Percentiles rank a stretch among this genome's conserved stretches.
Conservation (phyloP, 73 alveolate species). For the Stentor roeselii region DNA sequence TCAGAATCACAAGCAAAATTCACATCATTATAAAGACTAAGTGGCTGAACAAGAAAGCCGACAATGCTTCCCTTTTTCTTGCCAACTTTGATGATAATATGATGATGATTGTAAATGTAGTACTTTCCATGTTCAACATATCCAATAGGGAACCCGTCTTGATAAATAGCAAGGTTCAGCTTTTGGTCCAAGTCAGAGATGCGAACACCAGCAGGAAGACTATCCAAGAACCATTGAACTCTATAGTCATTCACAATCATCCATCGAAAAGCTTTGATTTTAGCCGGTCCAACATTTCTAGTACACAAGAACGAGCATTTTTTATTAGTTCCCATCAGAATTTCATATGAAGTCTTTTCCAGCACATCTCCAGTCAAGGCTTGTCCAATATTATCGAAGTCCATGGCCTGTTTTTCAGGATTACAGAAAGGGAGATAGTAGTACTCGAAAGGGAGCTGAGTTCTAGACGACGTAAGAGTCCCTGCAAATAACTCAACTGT, state of each 20-base stretch:
- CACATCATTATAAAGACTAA: background rate
- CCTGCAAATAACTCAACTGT: constrained; percentile 4
- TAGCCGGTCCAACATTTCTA: background rate
- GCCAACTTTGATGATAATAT: background rate
- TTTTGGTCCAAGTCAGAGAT: background rate
- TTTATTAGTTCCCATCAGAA: constrained; percentile 29
- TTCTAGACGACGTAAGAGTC: constrained; percentile 23
- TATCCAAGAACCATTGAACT: constrained; percentile 37
- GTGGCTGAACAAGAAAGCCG: constrained; percentile 30
- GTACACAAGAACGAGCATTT: constrained; percentile 24
- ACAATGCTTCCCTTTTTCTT: background rate
- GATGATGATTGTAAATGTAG: background rate
- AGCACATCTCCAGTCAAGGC: constrained; percentile 32
- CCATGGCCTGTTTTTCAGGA: constrained; percentile 3
- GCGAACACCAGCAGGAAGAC: constrained; percentile 27
- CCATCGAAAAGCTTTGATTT: constrained; percentile 39
- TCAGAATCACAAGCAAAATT: background rate
- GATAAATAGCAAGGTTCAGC: background rate
- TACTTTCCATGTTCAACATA: background rate
- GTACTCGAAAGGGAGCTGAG: constrained; percentile 45
- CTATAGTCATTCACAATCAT: constrained; percentile 46
- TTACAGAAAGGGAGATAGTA: constrained; percentile 34
- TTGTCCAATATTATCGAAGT: constrained; percentile 36
- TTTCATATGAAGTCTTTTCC: constrained; percentile 28
- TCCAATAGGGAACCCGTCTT: constrained; percentile 28